Base-by-base conservation (phyloP, 1,284 basidiomycete species). In the Moesziomyces sp. region DNA sequence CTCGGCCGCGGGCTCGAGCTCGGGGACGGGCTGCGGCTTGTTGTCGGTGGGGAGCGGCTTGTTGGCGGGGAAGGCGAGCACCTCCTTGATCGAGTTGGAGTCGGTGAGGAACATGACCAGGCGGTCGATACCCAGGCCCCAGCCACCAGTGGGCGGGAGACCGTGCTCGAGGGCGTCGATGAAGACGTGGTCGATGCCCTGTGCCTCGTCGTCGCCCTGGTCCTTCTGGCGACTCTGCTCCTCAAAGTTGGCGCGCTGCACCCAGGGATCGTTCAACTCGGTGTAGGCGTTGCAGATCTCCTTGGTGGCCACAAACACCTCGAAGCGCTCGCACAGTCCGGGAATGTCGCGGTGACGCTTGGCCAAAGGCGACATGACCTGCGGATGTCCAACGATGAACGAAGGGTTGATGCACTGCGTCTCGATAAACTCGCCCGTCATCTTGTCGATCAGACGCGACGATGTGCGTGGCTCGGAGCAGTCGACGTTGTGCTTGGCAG, bases 311-410 rank as follows among this genome's bases (percentile, higher is more conserved):
- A 99, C 90, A 88, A 99, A 99, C 8, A 90, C 93, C 85, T 99
- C 96, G 87, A 99, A 99, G 18, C 96, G 93, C 86, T 99, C 96
- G 86, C 95, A 98, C 13, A 99, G 88, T 46, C 97, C 97, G 5
- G 76, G 72, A 28, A 82, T 80, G 57, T 78, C 74, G 28, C 82
- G 79, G 56, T 84, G 81, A 40, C 81, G 72, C 72, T 84, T 84
- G 46, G 96, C 97, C 23, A 99, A 89, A 9, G 96, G 96, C 4
- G 94, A 97, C 96, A 99, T 99, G 80, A 99, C 93, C 87, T 98
- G 95, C 46, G 96, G 96, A 86, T 99, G 96, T 26, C 96, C 97
- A 8, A 64, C 91, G 77, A 99, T 99, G 88, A 99, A 99, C 14
- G 93, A 89, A 6, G 96, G 96, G 54, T 93, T 96, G 84, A 98